Base-by-base conservation (phyloP, 805 yeast genomes). In the Cyberlindnera suaveolens region DNA sequence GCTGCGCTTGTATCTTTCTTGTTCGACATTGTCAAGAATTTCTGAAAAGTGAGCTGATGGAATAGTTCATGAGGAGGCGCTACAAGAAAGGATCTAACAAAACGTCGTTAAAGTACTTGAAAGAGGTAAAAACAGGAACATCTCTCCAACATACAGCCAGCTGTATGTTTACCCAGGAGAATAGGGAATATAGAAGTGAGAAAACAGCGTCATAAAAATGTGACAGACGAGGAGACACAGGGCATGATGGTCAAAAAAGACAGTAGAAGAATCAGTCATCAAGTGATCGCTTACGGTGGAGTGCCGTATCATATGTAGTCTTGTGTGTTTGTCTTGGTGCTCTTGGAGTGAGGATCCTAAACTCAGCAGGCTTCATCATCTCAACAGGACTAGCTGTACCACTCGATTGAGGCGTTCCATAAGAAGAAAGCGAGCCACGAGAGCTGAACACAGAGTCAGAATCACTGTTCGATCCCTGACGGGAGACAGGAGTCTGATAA, bases 351-450 rank as follows among this genome's bases (percentile, higher is more conserved):
- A 23, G 27, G 27, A 23, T 23, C 11, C 27, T 23, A 8, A 23
- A 23, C 6, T 23, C 27, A 23, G 30, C 31, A 10, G 31, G 34
- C 27, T 48, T 46, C 36, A 50, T 16, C n/a, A n/a, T 31, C n/a
- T 39, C 41, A 18, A 39, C 39, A 11, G 58, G 55, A 11, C 58
- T 46, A 23, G 56, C 48, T 2, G 43, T 26, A 17, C 52, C 36
- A 29, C 51, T 51, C 13, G 46, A 42, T 19, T 53, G 55, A 7
- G 56, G 52, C 8, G 54, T 53, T 13, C 45, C 44, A 27, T 46
- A 31, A 7, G 48, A 39, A 13, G 57, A 48, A 8, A 42, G 29
- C 7, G 55, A 51, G 9, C 57, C 55, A 31, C 47, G 45, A 13
- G 49, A 44, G 16, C 43, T 40, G 37, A 42, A 44, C 9, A 43